A percentile compares a stretch with the other conserved stretches of the same genome.
Evolutionary conservation across 1,284 basidiomycete genomes (phyloP).

Genomic region (Paramarasmius palmivorus): DNA sequence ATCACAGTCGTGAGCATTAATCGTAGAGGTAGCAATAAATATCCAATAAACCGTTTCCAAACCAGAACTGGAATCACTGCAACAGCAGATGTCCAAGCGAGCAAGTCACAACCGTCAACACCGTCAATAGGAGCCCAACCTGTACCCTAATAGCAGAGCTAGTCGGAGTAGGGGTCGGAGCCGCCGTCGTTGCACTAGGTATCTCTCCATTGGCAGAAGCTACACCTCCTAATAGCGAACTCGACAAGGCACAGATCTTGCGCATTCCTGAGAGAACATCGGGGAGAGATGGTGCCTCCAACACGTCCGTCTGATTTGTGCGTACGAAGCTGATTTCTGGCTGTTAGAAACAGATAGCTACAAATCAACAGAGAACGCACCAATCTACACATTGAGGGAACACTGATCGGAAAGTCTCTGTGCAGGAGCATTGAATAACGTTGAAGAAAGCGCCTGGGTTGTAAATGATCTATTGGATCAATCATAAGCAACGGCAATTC

Average conservation of each 20-base stretch:
- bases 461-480: conserved; percentile 49
- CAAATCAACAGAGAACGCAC: conserved; percentile 32
- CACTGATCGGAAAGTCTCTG: conserved; percentile 62
- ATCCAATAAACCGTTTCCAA: too few relatives aligned
- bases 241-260: conserved; percentile 51
- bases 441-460: conserved; percentile 63
- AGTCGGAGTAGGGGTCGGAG: neutral
- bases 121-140: too few relatives aligned
- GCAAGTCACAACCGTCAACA: too few relatives aligned
- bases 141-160: neutral
- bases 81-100: too few relatives aligned
- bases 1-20: too few relatives aligned
- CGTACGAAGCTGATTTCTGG: conserved; percentile 45
- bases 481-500: neutral
- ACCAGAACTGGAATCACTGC: too few relatives aligned
- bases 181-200: conserved; percentile 11
- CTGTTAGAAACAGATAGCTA: neutral
- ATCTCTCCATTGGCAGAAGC: conserved; percentile 47
- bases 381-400: conserved; percentile 76
- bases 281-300: conserved; percentile 47
- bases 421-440: conserved; percentile 68
- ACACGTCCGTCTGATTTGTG: conserved; percentile 56
- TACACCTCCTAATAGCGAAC: conserved; percentile 53
- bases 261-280: conserved; percentile 50
- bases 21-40: too few relatives aligned